Evolutionary conservation across 208 protist genomes (phyloP), one percentile per base, ranked within the genome.

Genomic region (Crithidia acanthocephali): DNA sequence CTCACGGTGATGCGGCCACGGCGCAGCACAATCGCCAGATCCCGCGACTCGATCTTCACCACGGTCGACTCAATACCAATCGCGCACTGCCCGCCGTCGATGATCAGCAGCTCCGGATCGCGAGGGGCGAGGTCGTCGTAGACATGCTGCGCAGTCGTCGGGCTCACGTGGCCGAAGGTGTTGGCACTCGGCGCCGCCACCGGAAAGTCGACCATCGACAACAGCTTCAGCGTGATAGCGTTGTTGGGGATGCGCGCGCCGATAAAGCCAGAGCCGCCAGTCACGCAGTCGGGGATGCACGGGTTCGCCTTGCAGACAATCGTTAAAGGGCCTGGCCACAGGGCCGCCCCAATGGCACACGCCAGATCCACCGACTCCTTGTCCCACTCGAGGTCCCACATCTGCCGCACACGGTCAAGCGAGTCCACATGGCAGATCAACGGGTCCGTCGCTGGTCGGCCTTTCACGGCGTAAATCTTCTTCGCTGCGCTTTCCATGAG

Each of bases 381-480:
- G 52, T 86, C 79, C 51, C 79, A 65, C 30, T 68, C 57, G 8
- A 75, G 37, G 47, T 93, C 83, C 85, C 91, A 97, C 60, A 98
- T 74, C 48, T 42, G 61, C 33, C 86, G 40, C 15, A 86, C 92
- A 55, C 90, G 77, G 11, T 91, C 86, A 10, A 90, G 37, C 25
- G 67, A 60, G 37, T 83, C 61, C 15, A 99, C 88, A 64, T 99
- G 98, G 47, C 97, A 97, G 88, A 99, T 99, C 18, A 99, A 80
- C 11, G 98, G 98, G 65, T 99, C 97, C 30, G 93, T 97, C 23
- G 84, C 74, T 6, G 98, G 98, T 27, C 98, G 81, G 0, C 97
- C 97, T 71, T 99, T 99, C 22, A 98, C 97, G 13, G 64, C 68
- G 84, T 98, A 99, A 52, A 99, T 98, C 16, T 85, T 75, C 28